Base-by-base conservation (phyloP, 2,329 filamentous ascomycete genomes). In the Sordariomycetes sp. region DNA sequence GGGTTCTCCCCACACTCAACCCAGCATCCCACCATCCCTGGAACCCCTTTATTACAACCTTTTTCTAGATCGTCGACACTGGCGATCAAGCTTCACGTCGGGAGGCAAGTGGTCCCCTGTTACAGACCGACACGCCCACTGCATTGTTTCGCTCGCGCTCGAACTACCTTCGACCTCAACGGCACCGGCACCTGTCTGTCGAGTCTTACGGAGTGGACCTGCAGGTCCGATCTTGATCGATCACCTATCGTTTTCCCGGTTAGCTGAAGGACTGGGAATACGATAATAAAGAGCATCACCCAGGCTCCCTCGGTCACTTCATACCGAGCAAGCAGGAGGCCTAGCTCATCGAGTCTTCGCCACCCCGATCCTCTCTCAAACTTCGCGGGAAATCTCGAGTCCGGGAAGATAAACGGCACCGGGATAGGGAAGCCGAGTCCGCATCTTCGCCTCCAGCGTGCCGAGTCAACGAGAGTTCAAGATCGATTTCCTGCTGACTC, bases 1-100 rank as follows among this genome's bases (percentile, higher is more conserved):
- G 35, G 55, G 55, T 20, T 32, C 28, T 56, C 55, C 55, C 55
- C 55, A 56, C 55, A 56, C 55, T 52, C 50, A 56, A 56, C 55
- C 55, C 55, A 56, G 22, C 28, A 52, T 52, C 32, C 36, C 45
- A 8, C 22, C 22, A 25, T 28, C 50, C 55, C 39, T 56, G 55
- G 55, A 28, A 36, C 55, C 48, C 50, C 28, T 36, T 24, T 32
- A 56, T 25, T 56, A 45, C 55, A 56, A 56, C 55, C 50, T 52
- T 50, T 52, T 36, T 32, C 15, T 22, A 15, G 55, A 56, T 56
- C 55, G 25, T 56, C 55, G 28, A 56, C 25, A 20, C 55, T 7
- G 50, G 48, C 45, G 55, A 52, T 56, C 55, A 39, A 35, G 28
- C 51, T 50, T 50, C 20, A 50, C 45, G n/a, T 22, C 45, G 12